Conservation (phyloP, 1,139 yeast species). For the Hyphopichia buzzinii region DNA sequence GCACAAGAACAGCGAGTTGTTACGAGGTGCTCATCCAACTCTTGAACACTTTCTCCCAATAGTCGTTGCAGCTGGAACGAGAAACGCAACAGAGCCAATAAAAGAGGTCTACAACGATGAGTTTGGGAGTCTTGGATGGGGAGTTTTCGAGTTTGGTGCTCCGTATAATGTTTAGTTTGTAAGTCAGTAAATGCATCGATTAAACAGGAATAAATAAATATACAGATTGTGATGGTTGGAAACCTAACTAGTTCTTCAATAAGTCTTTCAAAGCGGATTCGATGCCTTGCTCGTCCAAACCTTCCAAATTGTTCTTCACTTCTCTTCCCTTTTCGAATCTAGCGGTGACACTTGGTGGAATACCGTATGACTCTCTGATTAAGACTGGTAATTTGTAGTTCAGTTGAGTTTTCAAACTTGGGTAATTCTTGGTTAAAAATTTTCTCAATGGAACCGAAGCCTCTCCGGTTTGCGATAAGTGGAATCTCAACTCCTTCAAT, state of each 20-base stretch:
- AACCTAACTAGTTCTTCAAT: slow-evolving; percentile 24
- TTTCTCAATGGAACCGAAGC: slow-evolving; percentile 64
- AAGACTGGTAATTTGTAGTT: slow-evolving; percentile 57
- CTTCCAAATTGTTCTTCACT: slow-evolving; percentile 41
- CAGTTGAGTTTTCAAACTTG: slow-evolving; percentile 51
- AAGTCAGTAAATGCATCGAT: too few species aligned
- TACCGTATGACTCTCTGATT: slow-evolving; percentile 72
- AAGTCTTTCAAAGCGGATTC: slow-evolving; percentile 35
- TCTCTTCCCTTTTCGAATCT: slow-evolving; percentile 57
- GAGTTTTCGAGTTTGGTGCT: slow-evolving; percentile 49
- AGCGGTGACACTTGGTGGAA: slow-evolving; percentile 70
- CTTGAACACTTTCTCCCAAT: slow-evolving; percentile 72
- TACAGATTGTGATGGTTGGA: not conserved
- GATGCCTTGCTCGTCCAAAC: slow-evolving; percentile 44
- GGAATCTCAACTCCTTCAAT: slow-evolving; percentile 75
- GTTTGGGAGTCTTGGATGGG: slow-evolving; percentile 62
- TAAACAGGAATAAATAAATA: slow-evolving; percentile 1
- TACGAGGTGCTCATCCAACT: slow-evolving; percentile 65
- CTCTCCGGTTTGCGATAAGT: slow-evolving; percentile 72
- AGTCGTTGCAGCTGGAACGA: slow-evolving; percentile 65
- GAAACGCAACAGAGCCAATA: slow-evolving; percentile 30
- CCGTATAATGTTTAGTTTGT: slow-evolving; percentile 5
- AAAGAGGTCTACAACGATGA: slow-evolving; percentile 48
- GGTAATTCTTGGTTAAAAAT: slow-evolving; percentile 61
- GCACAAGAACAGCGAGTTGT: slow-evolving; percentile 24